phyloP scores from a whole-genome alignment of 1,139 yeast species.

The Chernovozyma sophiae-reginae region DNA sequence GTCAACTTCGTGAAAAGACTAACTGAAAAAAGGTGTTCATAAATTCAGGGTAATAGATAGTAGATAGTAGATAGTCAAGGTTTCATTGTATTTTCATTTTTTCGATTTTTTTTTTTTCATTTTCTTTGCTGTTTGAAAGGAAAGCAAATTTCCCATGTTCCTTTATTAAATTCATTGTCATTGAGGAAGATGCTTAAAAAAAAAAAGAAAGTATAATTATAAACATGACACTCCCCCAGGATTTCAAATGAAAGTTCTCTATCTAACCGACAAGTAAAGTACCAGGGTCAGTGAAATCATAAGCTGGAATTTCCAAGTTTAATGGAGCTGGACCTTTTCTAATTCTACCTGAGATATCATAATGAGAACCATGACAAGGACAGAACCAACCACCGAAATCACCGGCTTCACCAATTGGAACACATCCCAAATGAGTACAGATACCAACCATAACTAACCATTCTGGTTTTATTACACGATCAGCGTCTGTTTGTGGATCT shows the following conservation, averaged over 20 bases:
- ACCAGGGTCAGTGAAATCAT: conserved; percentile 75
- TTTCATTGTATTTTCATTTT: no score
- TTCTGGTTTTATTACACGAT: conserved; percentile 95
- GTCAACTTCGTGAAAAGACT: background rate
- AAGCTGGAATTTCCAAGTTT: conserved; percentile 94
- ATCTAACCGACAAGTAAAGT: conserved; percentile 68
- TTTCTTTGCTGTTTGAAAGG: no score
- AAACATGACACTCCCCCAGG: no score
- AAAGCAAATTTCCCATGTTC: background rate
- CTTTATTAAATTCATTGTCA: background rate
- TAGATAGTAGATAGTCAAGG: no score
- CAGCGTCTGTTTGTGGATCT: conserved; percentile 91
- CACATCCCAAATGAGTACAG: conserved; percentile 99
- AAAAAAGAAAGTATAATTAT: no score
- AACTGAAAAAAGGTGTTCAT: background rate
- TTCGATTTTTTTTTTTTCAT: no score
- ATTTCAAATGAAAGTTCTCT: no score
- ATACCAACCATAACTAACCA: conserved; percentile 99
- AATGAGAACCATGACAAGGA: conserved; percentile 99
- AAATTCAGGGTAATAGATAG: background rate
- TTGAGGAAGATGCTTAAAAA: no score
- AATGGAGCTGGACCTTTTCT: conserved; percentile 99
- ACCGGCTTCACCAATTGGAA: conserved; percentile 99
- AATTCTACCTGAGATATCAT: conserved; percentile 99
- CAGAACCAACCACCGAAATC: conserved; percentile 99